Evolutionary conservation across 495 filamentous ascomycete species (phyloP).

Genomic region (Geoglossum glabrum): DNA sequence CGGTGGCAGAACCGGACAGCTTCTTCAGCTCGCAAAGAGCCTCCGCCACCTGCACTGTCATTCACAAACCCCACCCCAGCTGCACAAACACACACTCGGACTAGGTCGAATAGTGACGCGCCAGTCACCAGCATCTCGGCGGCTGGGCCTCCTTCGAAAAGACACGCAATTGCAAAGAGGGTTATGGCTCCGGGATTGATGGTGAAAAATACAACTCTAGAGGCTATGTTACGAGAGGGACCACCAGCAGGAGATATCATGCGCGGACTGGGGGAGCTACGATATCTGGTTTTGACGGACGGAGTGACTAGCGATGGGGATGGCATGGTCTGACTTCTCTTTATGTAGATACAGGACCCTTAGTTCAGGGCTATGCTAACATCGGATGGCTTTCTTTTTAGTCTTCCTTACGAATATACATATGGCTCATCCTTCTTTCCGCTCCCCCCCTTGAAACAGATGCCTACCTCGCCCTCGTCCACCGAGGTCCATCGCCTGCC

Average conservation of each 20-base stretch:
- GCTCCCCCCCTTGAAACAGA: slow-evolving; percentile 67
- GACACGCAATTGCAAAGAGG: slow-evolving; percentile 30
- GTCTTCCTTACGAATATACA: slow-evolving; percentile 87
- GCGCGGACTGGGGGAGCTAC: slow-evolving; percentile 49
- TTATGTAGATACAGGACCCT: neutral
- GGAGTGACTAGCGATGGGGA: slow-evolving; percentile 66
- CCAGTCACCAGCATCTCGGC: slow-evolving; percentile 19
- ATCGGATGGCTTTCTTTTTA: slow-evolving; percentile 17
- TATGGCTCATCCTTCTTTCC: slow-evolving; percentile 84
- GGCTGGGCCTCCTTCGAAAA: slow-evolving; percentile 17
- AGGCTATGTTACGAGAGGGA: slow-evolving; percentile 47
- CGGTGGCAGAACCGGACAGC: slow-evolving; percentile 6
- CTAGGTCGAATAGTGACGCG: slow-evolving; percentile 58
- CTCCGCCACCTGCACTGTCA: neutral
- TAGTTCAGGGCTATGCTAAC: slow-evolving; percentile 7
- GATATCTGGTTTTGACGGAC: slow-evolving; percentile 56
- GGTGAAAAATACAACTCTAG: slow-evolving; percentile 33
- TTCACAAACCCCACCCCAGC: neutral
- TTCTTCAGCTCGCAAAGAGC: neutral
- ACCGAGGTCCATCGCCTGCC: slow-evolving; percentile 78
- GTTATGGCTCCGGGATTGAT: slow-evolving; percentile 34
- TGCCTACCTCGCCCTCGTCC: slow-evolving; percentile 72
- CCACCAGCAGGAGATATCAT: slow-evolving; percentile 46
- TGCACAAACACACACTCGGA: slow-evolving; percentile 18
- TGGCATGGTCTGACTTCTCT: slow-evolving; percentile 53